A percentile compares a stretch with the other conserved stretches of the same genome.
phyloP scores from a whole-genome alignment of 371 early-diverging fungal genomes.

The Mortierella sp. region DNA sequence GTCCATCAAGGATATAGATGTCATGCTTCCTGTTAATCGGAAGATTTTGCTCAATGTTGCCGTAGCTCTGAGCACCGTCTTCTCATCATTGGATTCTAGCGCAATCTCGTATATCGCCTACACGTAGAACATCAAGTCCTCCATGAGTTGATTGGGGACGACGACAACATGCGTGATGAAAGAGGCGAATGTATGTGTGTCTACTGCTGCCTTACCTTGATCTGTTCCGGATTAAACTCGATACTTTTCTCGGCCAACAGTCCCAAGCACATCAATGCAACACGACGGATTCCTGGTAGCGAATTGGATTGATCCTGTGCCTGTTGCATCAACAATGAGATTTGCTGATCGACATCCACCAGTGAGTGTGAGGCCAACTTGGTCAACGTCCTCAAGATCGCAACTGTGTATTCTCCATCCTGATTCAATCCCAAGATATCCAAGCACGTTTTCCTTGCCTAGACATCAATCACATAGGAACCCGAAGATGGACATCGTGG shows the following conservation, averaged over 20 bases:
- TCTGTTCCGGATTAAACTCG: slow-evolving; percentile 36
- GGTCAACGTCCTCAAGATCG: slow-evolving; percentile 61
- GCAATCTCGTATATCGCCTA: slow-evolving; percentile 41
- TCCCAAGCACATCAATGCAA: slow-evolving; percentile 41
- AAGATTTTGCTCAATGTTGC: slow-evolving; percentile 29
- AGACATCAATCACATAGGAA: too few relatives aligned
- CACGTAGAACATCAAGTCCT: not conserved
- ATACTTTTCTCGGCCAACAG: slow-evolving; percentile 30
- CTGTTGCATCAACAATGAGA: slow-evolving; percentile 53
- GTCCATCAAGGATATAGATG: slow-evolving; percentile 15
- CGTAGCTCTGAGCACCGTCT: slow-evolving; percentile 25
- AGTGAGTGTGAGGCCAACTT: slow-evolving; percentile 59
- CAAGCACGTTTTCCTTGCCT: slow-evolving; percentile 62
- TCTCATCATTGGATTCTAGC: slow-evolving; percentile 24
- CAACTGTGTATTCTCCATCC: slow-evolving; percentile 55
- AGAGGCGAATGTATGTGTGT: not conserved
- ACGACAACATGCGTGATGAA: not conserved
- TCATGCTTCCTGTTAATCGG: slow-evolving; percentile 21
- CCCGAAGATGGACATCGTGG: too few relatives aligned
- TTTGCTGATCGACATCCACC: slow-evolving; percentile 63
- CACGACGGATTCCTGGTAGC: slow-evolving; percentile 34
- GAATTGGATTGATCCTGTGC: slow-evolving; percentile 15
- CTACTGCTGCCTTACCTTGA: slow-evolving; percentile 22
- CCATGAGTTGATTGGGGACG: not conserved
- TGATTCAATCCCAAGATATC: slow-evolving; percentile 55